These are phyloP conservation scores for Dipteronia sinensis DNA, from an alignment of 345 rosid genomes.

Conservation along the genomic window DNA sequence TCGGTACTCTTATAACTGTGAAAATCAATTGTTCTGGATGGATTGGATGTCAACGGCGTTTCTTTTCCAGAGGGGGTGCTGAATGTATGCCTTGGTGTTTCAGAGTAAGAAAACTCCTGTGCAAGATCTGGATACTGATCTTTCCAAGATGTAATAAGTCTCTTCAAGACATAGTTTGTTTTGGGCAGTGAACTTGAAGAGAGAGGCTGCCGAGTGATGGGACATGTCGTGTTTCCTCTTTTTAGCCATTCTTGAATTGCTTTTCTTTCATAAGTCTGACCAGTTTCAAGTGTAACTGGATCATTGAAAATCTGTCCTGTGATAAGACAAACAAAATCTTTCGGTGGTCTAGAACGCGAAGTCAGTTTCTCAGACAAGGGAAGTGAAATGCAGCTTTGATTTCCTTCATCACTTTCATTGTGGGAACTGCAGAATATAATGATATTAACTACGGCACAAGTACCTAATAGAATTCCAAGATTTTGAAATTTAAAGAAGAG, in stretches of 20 bases:
- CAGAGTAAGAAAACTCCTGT: slow-evolving; percentile 54
- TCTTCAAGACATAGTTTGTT: slow-evolving; percentile 66
- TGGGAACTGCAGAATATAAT: slow-evolving; percentile 30
- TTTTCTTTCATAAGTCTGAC: slow-evolving; percentile 72
- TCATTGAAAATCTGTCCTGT: slow-evolving; percentile 60
- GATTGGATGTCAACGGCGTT: slow-evolving; percentile 20
- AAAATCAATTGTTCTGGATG: slow-evolving; percentile 25
- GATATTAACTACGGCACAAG: background rate
- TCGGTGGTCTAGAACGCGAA: slow-evolving; percentile 52
- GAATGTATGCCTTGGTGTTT: slow-evolving; percentile 49
- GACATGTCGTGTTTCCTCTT: slow-evolving; percentile 62
- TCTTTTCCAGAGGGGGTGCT: slow-evolving; percentile 38
- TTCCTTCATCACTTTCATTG: slow-evolving; percentile 50
- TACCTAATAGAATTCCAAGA: background rate
- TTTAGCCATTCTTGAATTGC: slow-evolving; percentile 75
- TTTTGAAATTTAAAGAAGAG: background rate
- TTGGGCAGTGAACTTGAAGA: slow-evolving; percentile 51
- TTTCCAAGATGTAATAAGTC: slow-evolving; percentile 67
- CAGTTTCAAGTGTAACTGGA: slow-evolving; percentile 74
- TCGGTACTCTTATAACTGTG: slow-evolving; percentile 20
- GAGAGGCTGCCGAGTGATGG: slow-evolving; percentile 61
- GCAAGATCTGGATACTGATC: slow-evolving; percentile 68
- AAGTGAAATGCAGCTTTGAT: slow-evolving; percentile 44
- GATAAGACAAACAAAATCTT: slow-evolving; percentile 76
- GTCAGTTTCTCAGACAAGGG: slow-evolving; percentile 48